Evolutionary conservation across 2,329 filamentous ascomycete genomes (phyloP).

Genomic region (Neonectria magnoliae): DNA sequence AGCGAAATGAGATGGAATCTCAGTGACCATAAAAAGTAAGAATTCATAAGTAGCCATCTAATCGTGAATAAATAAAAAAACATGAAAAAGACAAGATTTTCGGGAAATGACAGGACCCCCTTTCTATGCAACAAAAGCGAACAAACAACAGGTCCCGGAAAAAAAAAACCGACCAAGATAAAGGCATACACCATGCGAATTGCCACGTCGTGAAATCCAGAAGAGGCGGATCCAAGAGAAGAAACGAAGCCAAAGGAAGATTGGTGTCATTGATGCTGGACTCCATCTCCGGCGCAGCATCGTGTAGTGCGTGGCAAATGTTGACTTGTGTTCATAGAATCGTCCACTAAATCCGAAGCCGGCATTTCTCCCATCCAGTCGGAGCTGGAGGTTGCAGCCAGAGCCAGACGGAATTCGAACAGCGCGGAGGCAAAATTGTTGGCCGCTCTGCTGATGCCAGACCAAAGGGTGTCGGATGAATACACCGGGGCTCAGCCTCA

Average conservation of each 20-base stretch:
- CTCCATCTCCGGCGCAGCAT: neutral
- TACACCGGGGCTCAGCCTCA: neutral
- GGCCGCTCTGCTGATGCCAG: neutral
- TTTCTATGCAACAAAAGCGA: neutral
- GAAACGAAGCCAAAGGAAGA: neutral
- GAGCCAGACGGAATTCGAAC: neutral
- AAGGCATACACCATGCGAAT: neutral
- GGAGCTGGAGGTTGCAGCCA: neutral
- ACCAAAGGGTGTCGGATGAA: neutral
- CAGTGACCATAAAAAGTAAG: neutral
- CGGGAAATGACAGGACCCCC: neutral
- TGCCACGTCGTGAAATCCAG: neutral
- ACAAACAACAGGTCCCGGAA: neutral
- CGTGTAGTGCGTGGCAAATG: neutral
- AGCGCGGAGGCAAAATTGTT: neutral
- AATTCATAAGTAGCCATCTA: neutral
- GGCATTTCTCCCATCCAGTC: neutral
- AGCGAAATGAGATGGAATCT: neutral
- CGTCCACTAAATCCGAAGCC: neutral
- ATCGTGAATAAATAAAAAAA: neutral
- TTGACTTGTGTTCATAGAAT: no score
- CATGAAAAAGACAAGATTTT: neutral
- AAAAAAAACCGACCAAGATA: neutral
- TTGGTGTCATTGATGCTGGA: neutral
- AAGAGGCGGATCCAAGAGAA: neutral